A percentile compares a stretch with the other conserved stretches of the same genome.
These are phyloP conservation scores for Lepidopterella palustris DNA, from an alignment of 495 filamentous ascomycete genomes.

Conservation along the genomic window DNA sequence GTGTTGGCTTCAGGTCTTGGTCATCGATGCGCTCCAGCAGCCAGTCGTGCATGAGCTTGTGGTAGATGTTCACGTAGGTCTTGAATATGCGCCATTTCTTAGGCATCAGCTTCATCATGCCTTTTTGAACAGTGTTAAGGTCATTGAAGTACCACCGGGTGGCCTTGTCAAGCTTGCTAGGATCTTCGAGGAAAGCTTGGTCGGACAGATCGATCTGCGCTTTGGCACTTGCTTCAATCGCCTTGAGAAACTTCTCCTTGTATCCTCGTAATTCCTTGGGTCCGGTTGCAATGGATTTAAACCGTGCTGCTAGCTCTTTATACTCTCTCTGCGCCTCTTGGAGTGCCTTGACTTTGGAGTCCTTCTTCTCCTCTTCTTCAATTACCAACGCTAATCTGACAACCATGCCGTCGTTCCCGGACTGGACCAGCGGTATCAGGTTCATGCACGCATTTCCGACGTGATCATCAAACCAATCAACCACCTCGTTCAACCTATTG, in stretches of 20 bases:
- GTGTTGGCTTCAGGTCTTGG: slow-evolving; percentile 63
- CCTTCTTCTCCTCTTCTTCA: slow-evolving; percentile 91
- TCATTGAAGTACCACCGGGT: slow-evolving; percentile 97
- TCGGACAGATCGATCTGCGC: slow-evolving; percentile 68
- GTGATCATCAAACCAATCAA: slow-evolving; percentile 94
- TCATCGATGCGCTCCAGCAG: slow-evolving; percentile 75
- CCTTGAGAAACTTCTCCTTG: slow-evolving; percentile 85
- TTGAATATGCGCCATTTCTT: slow-evolving; percentile 97
- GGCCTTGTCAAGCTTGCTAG: slow-evolving; percentile 74
- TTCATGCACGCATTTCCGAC: slow-evolving; percentile 82
- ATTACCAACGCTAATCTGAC: slow-evolving; percentile 87
- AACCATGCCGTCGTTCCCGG: slow-evolving; percentile 79
- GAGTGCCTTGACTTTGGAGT: slow-evolving; percentile 80
- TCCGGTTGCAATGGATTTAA: slow-evolving; percentile 89
- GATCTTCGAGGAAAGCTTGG: slow-evolving; percentile 71
- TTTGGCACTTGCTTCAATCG: slow-evolving; percentile 66
- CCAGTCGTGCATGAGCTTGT: slow-evolving; percentile 90
- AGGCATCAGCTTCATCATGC: slow-evolving; percentile 83
- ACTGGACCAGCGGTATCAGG: slow-evolving; percentile 74
- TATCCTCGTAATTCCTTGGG: slow-evolving; percentile 90
- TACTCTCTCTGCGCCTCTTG: slow-evolving; percentile 93
- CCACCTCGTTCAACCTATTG: slow-evolving; percentile 71
- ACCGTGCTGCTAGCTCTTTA: slow-evolving; percentile 82
- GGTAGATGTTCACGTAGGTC: slow-evolving; percentile 84
- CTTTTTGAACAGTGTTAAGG: slow-evolving; percentile 80